These are phyloP conservation scores for Sideroxylon spinosum DNA, from an alignment of 179 eudicot genomes.

Conservation along the genomic window DNA sequence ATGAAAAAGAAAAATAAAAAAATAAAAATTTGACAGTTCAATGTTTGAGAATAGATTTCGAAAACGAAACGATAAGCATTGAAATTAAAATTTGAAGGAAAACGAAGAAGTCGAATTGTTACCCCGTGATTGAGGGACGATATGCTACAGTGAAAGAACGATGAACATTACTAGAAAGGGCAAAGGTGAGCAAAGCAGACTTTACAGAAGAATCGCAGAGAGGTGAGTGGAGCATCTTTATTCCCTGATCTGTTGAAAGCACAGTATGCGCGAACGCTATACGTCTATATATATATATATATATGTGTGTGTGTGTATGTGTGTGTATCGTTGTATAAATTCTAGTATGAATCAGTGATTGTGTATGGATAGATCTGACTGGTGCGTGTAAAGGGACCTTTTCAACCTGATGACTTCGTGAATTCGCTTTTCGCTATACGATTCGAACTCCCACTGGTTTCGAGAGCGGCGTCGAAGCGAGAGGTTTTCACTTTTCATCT, in stretches of 20 bases:
- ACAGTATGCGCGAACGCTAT: background rate
- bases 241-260: background rate
- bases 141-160: slow-evolving; percentile 3
- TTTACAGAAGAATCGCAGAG: slow-evolving; percentile 16
- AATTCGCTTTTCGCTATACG: background rate
- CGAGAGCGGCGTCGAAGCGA: slow-evolving; percentile 12
- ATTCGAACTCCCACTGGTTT: background rate
- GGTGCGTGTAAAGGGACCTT: background rate
- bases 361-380: no score
- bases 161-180: slow-evolving; percentile 1
- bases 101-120: background rate
- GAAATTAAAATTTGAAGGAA: background rate
- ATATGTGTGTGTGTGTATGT: no score
- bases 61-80: background rate
- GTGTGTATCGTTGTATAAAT: no score
- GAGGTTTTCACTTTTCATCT: background rate
- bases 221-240: slow-evolving; percentile 24
- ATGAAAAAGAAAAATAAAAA: no score
- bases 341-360: no score
- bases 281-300: no score
- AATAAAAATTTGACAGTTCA: background rate
- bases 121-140: slow-evolving; percentile 19
- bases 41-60: background rate
- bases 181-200: background rate
- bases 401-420: background rate